These are phyloP conservation scores for Cyclotella choctawhatcheeana DNA, from an alignment of 108 stramenopile genomes.

Conservation along the genomic window DNA sequence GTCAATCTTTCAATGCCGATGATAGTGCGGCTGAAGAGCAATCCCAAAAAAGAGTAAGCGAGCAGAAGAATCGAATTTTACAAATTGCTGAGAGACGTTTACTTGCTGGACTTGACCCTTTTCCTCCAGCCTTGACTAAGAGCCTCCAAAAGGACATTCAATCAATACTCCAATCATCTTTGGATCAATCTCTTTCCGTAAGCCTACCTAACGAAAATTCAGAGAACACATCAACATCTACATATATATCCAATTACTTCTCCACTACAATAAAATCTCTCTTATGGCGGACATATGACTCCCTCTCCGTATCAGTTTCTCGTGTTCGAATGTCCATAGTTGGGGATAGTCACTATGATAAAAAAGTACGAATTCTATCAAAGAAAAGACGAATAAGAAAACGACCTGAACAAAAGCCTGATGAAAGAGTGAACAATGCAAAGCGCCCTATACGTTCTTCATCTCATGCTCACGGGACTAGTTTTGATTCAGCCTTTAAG, in stretches of 20 bases:
- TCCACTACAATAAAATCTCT: constrained; percentile 40
- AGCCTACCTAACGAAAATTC: neutral
- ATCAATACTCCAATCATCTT: constrained; percentile 17
- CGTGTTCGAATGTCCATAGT: constrained; percentile 35
- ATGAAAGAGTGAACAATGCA: neutral
- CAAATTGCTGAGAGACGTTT: constrained; percentile 47
- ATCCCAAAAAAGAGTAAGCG: constrained; percentile 14
- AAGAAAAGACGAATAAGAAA: constrained; percentile 8
- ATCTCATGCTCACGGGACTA: neutral
- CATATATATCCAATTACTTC: constrained; percentile 34
- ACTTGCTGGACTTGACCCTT: constrained; percentile 43
- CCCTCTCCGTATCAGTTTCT: constrained; percentile 36
- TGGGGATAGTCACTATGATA: constrained; percentile 48
- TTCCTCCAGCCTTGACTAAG: constrained; percentile 30
- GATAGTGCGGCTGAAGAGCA: constrained; percentile 1
- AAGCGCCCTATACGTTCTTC: neutral
- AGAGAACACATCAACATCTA: neutral
- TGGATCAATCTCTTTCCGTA: neutral
- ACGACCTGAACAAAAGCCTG: neutral
- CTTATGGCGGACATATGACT: constrained; percentile 44
- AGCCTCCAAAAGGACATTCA: constrained; percentile 23
- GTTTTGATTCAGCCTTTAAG: neutral
- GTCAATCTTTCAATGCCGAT: neutral
- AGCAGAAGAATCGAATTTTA: constrained; percentile 43
- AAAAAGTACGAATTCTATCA: constrained; percentile 14